Evolutionary conservation across 257 asterid species (phyloP).

Genomic region (Ophiorrhiza pumila): DNA sequence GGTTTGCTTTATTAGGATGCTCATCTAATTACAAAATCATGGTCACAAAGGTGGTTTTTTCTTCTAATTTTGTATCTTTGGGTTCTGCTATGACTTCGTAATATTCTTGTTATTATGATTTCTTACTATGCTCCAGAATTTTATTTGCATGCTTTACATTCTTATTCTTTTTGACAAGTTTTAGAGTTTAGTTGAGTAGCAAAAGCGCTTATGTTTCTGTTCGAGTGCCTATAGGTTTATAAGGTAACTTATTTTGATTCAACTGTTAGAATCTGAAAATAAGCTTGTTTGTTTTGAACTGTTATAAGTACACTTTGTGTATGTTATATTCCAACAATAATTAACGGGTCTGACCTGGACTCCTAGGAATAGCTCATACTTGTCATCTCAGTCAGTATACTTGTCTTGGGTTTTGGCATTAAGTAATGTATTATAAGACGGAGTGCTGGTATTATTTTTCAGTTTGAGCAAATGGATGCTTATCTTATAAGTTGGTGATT

Average conservation of each 20-base stretch:
- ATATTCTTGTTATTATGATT: neutral
- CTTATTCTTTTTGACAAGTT: neutral
- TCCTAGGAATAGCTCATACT: neutral
- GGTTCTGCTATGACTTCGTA: neutral
- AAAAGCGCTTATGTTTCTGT: too few relatives aligned
- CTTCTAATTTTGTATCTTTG: neutral
- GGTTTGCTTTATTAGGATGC: too few relatives aligned
- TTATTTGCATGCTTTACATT: neutral
- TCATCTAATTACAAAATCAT: too few relatives aligned
- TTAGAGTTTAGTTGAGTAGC: too few relatives aligned
- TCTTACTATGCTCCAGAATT: neutral
- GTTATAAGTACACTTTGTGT: neutral
- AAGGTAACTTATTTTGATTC: neutral
- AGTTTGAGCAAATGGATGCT: neutral
- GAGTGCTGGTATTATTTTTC: neutral
- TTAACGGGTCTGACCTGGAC: neutral
- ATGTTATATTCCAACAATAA: neutral
- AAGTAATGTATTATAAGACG: neutral
- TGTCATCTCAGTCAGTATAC: neutral
- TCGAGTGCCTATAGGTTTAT: neutral
- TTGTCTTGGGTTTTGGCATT: neutral
- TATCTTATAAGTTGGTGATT: slow-evolving; percentile 7
- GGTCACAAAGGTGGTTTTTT: too few relatives aligned
- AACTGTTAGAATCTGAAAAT: neutral
- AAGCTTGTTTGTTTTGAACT: neutral